Evolutionary conservation across 2,329 filamentous ascomycete genomes (phyloP).

Genomic region (Basipetospora chlamydospora): DNA sequence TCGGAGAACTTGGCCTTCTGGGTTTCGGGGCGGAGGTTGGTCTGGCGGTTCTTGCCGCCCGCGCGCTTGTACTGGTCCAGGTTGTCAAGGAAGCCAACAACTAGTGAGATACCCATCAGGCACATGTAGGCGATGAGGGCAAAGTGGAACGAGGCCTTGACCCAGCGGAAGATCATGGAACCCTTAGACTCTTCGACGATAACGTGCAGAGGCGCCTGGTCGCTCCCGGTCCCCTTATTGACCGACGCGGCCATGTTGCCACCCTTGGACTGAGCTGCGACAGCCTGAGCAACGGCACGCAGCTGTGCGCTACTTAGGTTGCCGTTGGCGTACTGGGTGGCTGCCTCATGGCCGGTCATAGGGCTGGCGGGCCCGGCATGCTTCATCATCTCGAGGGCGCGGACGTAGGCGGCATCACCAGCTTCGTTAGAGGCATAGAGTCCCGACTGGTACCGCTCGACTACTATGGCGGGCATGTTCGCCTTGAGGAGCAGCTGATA

Average conservation of each 20-base stretch:
- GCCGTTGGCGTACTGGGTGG: too few relatives aligned
- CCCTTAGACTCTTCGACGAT: conserved; percentile 84
- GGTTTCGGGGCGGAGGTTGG: conserved; percentile 82
- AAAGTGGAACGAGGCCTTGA: conserved; percentile 74
- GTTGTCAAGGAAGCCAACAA: conserved; percentile 50
- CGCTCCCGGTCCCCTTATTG: conserved; percentile 49
- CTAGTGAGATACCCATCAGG: conserved; percentile 63
- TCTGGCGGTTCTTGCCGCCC: conserved; percentile 55
- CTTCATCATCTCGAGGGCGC: conserved; percentile 10
- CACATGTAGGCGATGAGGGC: conserved; percentile 65
- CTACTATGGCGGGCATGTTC: conserved; percentile 83
- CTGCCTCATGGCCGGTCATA: conserved; percentile 10
- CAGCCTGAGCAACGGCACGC: conserved; percentile 68
- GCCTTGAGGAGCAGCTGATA: conserved; percentile 83
- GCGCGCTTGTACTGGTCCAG: conserved; percentile 69
- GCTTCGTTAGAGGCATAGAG: conserved; percentile 68
- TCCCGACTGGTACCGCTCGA: conserved; percentile 78
- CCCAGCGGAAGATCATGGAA: conserved; percentile 72
- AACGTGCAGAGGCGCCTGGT: conserved; percentile 81
- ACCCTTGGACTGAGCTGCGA: conserved; percentile 57
- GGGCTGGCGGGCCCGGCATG: conserved; percentile 13
- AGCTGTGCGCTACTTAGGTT: conserved; percentile 46
- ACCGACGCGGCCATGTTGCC: conserved; percentile 45
- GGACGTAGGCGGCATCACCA: conserved; percentile 62
- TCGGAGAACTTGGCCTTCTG: conserved; percentile 86